Base-by-base conservation (phyloP, 2,329 filamentous ascomycete genomes). In the Monosporascus sp. region DNA sequence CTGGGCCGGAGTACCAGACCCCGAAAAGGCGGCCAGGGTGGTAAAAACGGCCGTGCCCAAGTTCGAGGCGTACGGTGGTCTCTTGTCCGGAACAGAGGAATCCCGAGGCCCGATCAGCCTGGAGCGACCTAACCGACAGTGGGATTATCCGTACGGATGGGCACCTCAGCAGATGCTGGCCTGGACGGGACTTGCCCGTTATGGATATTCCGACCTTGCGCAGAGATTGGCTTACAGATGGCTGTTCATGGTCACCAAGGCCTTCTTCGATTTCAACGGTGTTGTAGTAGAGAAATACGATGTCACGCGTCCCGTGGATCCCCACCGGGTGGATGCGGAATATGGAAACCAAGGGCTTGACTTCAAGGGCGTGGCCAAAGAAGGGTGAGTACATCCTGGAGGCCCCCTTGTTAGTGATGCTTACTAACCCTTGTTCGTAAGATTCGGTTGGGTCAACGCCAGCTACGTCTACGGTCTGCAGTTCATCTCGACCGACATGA, bases 221-320 rank as follows among this genome's bases (percentile, higher is more conserved):
- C 89, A 96, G 73, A 80, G 91, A 36, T 74, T 99, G 58, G 89
- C 90, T 0, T 99, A 99, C 73, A 91, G 94, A 71, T 99, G 94
- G 94, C 75, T 97, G 50, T 96, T 92, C 70, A 97, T 97, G 93
- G 91, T 97, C 65, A 97, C 90, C 54, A 97, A 96, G 73, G 92
- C 94, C 0, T 97, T 97, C 74, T 92, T 97, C 55, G 93, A 99
- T 70, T 97, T 93, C 78, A 97, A 97, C 67, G 94, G 94, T 39
- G 91, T 97, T 8, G 93, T 99, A 2, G 94, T 97, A 6, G 94
- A 99, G 73, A 99, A 99, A 75, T 99, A 99, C 74, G 90, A 99
- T 71, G 94, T 99, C 55, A 97, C 93, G 20, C 79, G 90, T 52
- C 86, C 88, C 5, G 84, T 92, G 52, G 92, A 96, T 65, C 92